Evolutionary conservation across 2,329 filamentous ascomycete species (phyloP), one percentile per base, ranked within the genome.

Genomic region (Stagonosporopsis chrysanthemi): DNA sequence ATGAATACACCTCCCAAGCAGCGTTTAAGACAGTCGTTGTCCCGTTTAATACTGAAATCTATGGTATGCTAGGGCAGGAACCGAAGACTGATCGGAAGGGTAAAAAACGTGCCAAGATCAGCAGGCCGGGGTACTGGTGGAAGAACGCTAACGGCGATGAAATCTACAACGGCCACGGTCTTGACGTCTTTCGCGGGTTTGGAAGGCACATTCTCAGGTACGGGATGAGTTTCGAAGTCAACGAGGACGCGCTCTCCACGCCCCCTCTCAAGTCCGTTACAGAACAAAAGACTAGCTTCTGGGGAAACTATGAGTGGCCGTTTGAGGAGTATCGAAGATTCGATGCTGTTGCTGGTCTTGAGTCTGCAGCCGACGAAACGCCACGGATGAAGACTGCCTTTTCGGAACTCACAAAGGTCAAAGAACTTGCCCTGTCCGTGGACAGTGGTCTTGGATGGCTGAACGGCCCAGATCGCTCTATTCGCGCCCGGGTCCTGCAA

Each of bases 361-460:
- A 90, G 68, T 78, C 82, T 48, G 83, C 85, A 9, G 86, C 88
- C 4, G 88, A 90, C 63, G 86, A 88, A 65, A 86, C 82, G 0
- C 78, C 80, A 9, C 81, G 81, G 28, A 87, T 90, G 84, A 85
- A 82, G 59, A 78, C 81, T 31, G 86, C 88, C 3, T 82, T 91
- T 53, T 78, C 79, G 11, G 83, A 82, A 49, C 79, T 90, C 1
- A 75, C 70, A 2, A 79, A 81, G 8, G 83, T 88, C 2, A 80
- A 78, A 33, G 86, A 90, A 58, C 80, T 91, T n/a, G 88, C 85
- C 0, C 74, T 91, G 3, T 89, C 86, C 17, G 81, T 90, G 38
- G 86, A 90, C 67, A 87, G 83, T 53, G 88, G 88, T 9, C 79
- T 90, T 35, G 89, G 89, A 11, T 90, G 87, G 80, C 80, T 91